phyloP scores from a whole-genome alignment of 2,329 filamentous ascomycete species.

The Uncinocarpus reesii region DNA sequence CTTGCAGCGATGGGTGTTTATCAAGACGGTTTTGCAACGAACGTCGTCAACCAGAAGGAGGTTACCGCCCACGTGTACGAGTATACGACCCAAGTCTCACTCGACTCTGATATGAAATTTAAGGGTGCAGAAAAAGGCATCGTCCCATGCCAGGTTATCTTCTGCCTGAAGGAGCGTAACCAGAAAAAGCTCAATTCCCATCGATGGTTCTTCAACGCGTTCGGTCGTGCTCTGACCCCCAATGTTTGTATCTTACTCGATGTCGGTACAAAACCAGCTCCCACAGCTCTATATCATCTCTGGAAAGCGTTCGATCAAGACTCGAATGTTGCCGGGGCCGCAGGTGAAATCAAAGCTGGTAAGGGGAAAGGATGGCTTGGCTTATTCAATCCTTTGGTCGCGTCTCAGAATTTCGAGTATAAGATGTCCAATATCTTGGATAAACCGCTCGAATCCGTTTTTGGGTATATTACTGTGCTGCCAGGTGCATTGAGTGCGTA shows the following conservation, averaged over 20 bases:
- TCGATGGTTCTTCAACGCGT: constrained; percentile 98
- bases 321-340: constrained; percentile 92
- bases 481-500: constrained; percentile 93
- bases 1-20: constrained; percentile 96
- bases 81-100: constrained; percentile 94
- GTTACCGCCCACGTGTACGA: constrained; percentile 97
- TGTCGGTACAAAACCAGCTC: constrained; percentile 83
- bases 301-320: constrained; percentile 99
- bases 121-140: constrained; percentile 99
- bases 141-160: constrained; percentile 94
- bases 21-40: constrained; percentile 97
- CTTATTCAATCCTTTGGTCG: constrained; percentile 84
- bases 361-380: constrained; percentile 76
- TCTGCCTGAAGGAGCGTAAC: constrained; percentile 97
- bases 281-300: constrained; percentile 87
- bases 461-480: constrained; percentile 95
- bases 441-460: constrained; percentile 92
- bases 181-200: constrained; percentile 97
- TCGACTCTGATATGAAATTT: constrained; percentile 93
- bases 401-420: constrained; percentile 98
- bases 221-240: constrained; percentile 81
- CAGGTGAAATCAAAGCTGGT: constrained; percentile 95
- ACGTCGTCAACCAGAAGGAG: constrained; percentile 89
- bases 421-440: constrained; percentile 99
- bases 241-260: constrained; percentile 96